These are phyloP conservation scores for Diaporthe humulicola DNA, from an alignment of 2,329 filamentous ascomycete genomes.

Conservation along the genomic window DNA sequence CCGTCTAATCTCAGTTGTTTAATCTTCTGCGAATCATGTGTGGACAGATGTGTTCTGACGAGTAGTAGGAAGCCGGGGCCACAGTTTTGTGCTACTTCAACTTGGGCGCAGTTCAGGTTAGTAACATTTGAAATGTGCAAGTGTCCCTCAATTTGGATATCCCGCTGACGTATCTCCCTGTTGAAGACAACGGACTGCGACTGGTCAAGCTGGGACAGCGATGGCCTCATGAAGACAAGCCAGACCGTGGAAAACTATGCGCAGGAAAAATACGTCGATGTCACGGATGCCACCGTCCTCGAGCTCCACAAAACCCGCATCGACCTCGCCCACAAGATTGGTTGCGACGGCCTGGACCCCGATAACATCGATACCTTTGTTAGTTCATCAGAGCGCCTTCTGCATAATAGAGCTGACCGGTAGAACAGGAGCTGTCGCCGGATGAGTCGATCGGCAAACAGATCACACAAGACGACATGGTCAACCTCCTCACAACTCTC, in stretches of 20 bases:
- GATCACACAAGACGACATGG: slow-evolving; percentile 37
- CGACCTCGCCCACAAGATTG: slow-evolving; percentile 36
- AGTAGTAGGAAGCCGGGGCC: slow-evolving; percentile 8
- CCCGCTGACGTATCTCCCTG: neutral
- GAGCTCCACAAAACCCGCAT: slow-evolving; percentile 29
- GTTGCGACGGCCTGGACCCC: slow-evolving; percentile 37
- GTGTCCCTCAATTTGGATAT: too few species aligned
- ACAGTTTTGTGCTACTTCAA: slow-evolving; percentile 38
- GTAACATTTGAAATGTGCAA: neutral
- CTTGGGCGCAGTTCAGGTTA: slow-evolving; percentile 24
- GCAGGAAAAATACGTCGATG: slow-evolving; percentile 36
- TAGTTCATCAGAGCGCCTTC: neutral
- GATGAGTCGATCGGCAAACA: slow-evolving; percentile 36
- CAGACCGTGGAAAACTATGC: slow-evolving; percentile 26
- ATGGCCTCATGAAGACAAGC: slow-evolving; percentile 26
- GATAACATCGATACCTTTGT: slow-evolving; percentile 38
- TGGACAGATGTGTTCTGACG: neutral
- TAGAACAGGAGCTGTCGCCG: slow-evolving; percentile 3
- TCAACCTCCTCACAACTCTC: slow-evolving; percentile 29
- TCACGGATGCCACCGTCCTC: slow-evolving; percentile 20
- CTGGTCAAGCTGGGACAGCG: slow-evolving; percentile 15
- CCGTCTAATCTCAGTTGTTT: too few species aligned
- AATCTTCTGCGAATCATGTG: neutral
- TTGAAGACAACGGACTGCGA: slow-evolving; percentile 33
- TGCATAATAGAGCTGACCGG: neutral